These are phyloP conservation scores for Phytophthora idaei DNA, from an alignment of 352 stramenopile species.

Conservation along the genomic window DNA sequence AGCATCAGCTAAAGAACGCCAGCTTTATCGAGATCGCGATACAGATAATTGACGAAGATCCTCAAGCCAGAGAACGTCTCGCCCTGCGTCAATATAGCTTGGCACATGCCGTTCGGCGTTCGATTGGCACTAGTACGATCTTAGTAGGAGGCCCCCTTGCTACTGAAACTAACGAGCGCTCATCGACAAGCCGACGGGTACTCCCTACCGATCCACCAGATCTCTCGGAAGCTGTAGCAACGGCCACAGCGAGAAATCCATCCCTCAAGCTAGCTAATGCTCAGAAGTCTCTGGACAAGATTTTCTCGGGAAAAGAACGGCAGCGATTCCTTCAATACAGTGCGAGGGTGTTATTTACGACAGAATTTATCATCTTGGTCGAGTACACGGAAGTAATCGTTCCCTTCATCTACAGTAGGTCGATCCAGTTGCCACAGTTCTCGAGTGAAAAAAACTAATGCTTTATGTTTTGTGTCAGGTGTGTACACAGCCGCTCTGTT, in stretches of 20 bases:
- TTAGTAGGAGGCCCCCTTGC: not conserved
- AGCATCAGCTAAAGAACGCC: not conserved
- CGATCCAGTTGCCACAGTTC: not conserved
- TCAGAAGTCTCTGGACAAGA: not conserved
- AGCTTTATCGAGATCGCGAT: not conserved
- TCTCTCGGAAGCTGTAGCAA: not conserved
- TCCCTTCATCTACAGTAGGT: slow-evolving; percentile 1
- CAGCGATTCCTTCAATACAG: not conserved
- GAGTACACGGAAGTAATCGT: slow-evolving; percentile 1
- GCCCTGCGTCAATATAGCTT: not conserved
- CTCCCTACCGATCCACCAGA: not conserved
- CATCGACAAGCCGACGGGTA: not conserved
- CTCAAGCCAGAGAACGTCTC: not conserved
- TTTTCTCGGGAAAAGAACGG: not conserved
- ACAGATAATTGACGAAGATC: not conserved
- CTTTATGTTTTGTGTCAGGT: not conserved
- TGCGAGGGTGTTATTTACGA: not conserved
- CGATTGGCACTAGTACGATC: not conserved
- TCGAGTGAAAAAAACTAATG: no score
- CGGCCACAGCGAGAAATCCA: not conserved
- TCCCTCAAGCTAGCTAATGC: not conserved
- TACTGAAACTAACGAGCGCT: not conserved
- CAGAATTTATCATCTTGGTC: not conserved
- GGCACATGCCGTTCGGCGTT: not conserved
- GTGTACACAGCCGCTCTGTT: not conserved